Conservation (phyloP, 768 basidiomycete genomes). For the Coprinopsis marcescibilis region DNA sequence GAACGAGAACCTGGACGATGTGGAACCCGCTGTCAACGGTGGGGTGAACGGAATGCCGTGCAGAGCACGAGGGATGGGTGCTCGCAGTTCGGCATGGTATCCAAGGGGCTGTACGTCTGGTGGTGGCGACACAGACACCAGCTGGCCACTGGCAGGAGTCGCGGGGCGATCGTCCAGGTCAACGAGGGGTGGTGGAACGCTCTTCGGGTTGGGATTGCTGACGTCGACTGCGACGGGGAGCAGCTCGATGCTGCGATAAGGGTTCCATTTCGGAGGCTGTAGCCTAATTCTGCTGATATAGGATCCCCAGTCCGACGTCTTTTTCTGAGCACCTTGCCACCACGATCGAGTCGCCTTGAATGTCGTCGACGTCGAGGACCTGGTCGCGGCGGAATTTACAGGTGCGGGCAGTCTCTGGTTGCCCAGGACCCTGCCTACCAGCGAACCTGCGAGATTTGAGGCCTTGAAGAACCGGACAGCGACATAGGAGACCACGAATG, state of each 20-base stretch:
- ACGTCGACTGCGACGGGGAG: neutral
- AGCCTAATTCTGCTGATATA: neutral
- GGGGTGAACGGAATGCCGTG: neutral
- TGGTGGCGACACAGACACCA: neutral
- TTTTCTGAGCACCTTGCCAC: neutral
- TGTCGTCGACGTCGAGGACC: neutral
- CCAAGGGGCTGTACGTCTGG: neutral
- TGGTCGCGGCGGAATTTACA: neutral
- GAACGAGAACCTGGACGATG: neutral
- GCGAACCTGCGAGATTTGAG: neutral
- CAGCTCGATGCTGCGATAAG: conserved; percentile 2
- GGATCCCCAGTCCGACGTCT: neutral
- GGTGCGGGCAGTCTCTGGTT: neutral
- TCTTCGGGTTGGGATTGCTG: neutral
- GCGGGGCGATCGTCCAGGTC: no score
- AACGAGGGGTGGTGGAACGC: neutral
- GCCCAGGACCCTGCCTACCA: neutral
- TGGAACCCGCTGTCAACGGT: neutral
- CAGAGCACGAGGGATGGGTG: neutral
- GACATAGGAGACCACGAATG: neutral
- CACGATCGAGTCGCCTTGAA: neutral
- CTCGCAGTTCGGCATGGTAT: neutral
- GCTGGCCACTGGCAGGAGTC: no score
- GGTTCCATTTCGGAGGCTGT: neutral
- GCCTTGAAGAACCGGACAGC: neutral